Conservation (phyloP, 345 rosid species). For the Lepidium didymum region DNA sequence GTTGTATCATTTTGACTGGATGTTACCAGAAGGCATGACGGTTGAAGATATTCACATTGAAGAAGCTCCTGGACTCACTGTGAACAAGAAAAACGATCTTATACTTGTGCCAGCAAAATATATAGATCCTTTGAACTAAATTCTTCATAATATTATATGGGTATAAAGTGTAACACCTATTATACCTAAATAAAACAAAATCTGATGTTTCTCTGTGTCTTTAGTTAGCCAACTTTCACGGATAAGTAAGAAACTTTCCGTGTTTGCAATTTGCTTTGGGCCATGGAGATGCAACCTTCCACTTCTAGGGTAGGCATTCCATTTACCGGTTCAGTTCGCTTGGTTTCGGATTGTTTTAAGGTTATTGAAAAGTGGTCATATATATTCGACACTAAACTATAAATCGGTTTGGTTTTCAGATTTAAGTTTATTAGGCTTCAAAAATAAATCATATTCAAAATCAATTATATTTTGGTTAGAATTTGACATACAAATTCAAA, state of each 20-base stretch:
- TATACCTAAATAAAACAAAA: not conserved
- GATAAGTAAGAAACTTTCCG: not conserved
- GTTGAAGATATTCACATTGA: conserved; percentile 26
- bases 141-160: not conserved
- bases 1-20: conserved; percentile 35
- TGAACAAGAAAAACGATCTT: conserved; percentile 15
- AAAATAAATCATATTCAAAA: too few species aligned
- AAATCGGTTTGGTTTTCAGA: too few species aligned
- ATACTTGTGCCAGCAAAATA: conserved; percentile 17
- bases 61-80: conserved; percentile 23
- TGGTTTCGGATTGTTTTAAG: too few species aligned
- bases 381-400: too few species aligned
- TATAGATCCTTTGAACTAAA: not conserved
- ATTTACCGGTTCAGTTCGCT: too few species aligned
- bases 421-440: too few species aligned
- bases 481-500: too few species aligned
- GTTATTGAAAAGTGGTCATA: too few species aligned
- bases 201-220: not conserved
- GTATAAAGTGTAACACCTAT: not conserved
- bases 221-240: not conserved
- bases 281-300: not conserved
- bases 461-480: too few species aligned
- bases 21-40: conserved; percentile 22
- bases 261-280: not conserved
- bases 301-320: too few species aligned